phyloP scores from a whole-genome alignment of 176 grass and related monocot species.

The Ampelocalamus luodianensis region DNA sequence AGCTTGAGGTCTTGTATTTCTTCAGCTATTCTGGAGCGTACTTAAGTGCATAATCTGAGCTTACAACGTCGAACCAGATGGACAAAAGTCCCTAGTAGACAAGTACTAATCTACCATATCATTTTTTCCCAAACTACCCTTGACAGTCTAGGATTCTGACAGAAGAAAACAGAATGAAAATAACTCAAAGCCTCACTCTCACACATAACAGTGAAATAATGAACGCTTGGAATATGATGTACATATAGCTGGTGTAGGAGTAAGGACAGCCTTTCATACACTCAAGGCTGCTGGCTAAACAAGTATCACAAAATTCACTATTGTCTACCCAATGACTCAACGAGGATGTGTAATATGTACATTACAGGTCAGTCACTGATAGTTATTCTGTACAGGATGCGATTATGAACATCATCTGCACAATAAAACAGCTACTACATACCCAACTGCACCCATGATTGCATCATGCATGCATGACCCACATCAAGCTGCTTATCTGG shows the following conservation, averaged over 20 bases:
- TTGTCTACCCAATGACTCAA: background rate
- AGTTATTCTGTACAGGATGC: background rate
- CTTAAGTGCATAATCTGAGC: background rate
- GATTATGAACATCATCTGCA: background rate
- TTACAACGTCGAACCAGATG: background rate
- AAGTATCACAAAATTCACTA: background rate
- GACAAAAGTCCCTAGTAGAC: background rate
- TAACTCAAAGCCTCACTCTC: background rate
- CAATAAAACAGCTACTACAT: slow-evolving; percentile 5
- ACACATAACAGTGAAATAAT: background rate
- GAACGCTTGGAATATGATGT: background rate
- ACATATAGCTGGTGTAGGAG: background rate
- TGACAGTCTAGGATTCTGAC: background rate
- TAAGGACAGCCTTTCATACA: background rate
- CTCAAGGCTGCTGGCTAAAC: background rate
- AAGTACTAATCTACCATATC: background rate
- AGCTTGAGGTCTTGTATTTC: background rate
- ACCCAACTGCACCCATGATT: background rate
- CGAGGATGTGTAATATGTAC: slow-evolving; percentile 21
- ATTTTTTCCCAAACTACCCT: background rate
- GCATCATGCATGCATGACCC: background rate
- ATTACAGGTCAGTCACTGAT: background rate
- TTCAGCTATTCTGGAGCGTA: background rate
- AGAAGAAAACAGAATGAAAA: background rate
- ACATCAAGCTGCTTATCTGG: slow-evolving; percentile 13